A percentile compares a stretch with the other conserved stretches of the same genome.
Conservation (phyloP, 1,284 basidiomycete species). For the Cryptococcus floricola region DNA sequence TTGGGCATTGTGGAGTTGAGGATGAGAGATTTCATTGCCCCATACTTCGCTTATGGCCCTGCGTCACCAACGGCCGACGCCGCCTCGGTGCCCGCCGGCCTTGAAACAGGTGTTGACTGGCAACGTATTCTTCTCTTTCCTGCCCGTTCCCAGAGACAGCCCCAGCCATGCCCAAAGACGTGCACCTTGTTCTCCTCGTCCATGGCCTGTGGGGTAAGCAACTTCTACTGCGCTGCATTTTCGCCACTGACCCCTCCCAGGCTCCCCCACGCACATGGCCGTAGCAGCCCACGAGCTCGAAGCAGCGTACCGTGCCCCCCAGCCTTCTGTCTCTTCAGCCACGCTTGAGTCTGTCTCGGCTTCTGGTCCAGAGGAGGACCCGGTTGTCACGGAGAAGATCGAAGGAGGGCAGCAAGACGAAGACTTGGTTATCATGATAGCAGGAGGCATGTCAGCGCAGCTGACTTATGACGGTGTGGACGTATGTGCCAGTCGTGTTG, state of each 20-base stretch:
- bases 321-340: background rate
- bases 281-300: slow-evolving; percentile 37
- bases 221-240: background rate
- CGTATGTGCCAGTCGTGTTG: slow-evolving; percentile 45
- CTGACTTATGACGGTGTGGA: slow-evolving; percentile 48
- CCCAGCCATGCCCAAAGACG: slow-evolving; percentile 9
- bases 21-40: too few species aligned
- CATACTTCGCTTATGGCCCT: too few species aligned
- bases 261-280: slow-evolving; percentile 36
- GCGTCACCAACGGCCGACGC: too few species aligned
- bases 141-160: background rate
- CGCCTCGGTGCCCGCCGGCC: too few species aligned
- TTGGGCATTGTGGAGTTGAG: too few species aligned
- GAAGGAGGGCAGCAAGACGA: slow-evolving; percentile 6
- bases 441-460: slow-evolving; percentile 39
- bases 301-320: slow-evolving; percentile 14
- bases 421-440: slow-evolving; percentile 41
- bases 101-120: too few species aligned
- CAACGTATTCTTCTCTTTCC: background rate
- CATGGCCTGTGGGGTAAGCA: slow-evolving; percentile 47
- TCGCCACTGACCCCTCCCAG: slow-evolving; percentile 17
- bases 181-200: slow-evolving; percentile 46
- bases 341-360: background rate
- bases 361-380: slow-evolving; percentile 20
- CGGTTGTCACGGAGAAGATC: slow-evolving; percentile 5